phyloP scores from a whole-genome alignment of 768 basidiomycete genomes.

The Sporobolomyces pararoseus region DNA sequence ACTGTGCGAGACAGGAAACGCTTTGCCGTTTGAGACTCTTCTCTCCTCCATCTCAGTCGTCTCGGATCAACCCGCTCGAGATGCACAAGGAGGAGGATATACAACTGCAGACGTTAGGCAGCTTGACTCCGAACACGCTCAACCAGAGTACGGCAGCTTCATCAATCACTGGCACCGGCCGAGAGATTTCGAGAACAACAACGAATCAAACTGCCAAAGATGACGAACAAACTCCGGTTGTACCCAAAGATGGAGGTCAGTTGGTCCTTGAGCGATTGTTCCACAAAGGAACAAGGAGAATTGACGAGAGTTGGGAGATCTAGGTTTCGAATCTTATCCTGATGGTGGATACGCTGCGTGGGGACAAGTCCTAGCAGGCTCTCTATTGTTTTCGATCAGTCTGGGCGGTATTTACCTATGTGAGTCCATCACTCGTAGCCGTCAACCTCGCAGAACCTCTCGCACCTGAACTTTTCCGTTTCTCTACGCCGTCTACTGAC shows the following conservation, averaged over 20 bases:
- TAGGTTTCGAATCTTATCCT: conserved; percentile 34
- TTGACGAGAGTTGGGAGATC: too few species aligned
- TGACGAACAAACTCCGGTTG: background rate
- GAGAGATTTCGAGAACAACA: background rate
- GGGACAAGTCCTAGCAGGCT: background rate
- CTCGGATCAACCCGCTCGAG: too few species aligned
- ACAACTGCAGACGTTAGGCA: background rate
- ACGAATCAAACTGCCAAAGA: background rate
- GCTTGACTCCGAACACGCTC: background rate
- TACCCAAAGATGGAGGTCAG: conserved; percentile 7
- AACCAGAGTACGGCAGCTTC: background rate
- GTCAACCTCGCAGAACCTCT: background rate
- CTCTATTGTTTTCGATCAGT: conserved; percentile 21
- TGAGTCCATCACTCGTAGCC: background rate
- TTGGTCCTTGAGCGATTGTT: too few species aligned
- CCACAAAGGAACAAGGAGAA: too few species aligned
- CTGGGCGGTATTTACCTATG: conserved; percentile 20
- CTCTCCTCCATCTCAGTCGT: too few species aligned
- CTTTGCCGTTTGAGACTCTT: too few species aligned
- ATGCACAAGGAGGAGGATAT: conserved; percentile 3
- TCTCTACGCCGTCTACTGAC: too few species aligned
- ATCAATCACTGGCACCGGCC: background rate
- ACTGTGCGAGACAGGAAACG: too few species aligned
- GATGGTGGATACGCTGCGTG: conserved; percentile 16
- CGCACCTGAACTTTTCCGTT: too few species aligned